Evolutionary conservation across 2,329 filamentous ascomycete genomes (phyloP).

Genomic region (Eutypella sp.): DNA sequence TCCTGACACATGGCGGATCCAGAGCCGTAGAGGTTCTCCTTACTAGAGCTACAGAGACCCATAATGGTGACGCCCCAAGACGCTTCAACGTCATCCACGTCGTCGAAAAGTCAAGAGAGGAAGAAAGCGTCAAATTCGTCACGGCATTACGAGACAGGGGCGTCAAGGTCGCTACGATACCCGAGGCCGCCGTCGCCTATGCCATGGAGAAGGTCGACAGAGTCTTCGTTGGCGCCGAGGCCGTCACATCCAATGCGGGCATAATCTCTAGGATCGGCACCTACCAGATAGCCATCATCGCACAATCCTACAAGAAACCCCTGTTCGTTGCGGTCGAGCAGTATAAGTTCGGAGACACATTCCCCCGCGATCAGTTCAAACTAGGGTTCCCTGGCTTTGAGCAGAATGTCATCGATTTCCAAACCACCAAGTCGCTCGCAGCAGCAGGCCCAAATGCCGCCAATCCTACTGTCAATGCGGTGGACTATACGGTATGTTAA

Average conservation of each 20-base stretch:
- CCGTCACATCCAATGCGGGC: constrained; percentile 89
- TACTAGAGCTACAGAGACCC: constrained; percentile 64
- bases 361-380: constrained; percentile 67
- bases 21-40: constrained; percentile 78
- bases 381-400: constrained; percentile 36
- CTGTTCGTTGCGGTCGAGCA: constrained; percentile 93
- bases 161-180: constrained; percentile 78
- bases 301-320: constrained; percentile 57
- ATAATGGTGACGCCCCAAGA: constrained; percentile 43
- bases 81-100: constrained; percentile 83
- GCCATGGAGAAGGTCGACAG: constrained; percentile 69
- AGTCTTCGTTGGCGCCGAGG: constrained; percentile 68
- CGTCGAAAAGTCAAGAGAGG: constrained; percentile 46
- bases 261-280: constrained; percentile 83
- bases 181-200: constrained; percentile 71
- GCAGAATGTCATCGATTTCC: constrained; percentile 30
- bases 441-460: constrained; percentile 4
- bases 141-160: constrained; percentile 64
- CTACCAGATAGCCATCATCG: constrained; percentile 80
- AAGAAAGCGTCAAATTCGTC: constrained; percentile 69
- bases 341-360: constrained; percentile 91
- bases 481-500: constrained; percentile 23
- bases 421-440: constrained; percentile 11
- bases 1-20: constrained; percentile 88
- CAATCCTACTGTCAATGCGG: constrained; percentile 10